Base-by-base conservation (phyloP, 108 stramenopile genomes). In the Nitzschia sp. region DNA sequence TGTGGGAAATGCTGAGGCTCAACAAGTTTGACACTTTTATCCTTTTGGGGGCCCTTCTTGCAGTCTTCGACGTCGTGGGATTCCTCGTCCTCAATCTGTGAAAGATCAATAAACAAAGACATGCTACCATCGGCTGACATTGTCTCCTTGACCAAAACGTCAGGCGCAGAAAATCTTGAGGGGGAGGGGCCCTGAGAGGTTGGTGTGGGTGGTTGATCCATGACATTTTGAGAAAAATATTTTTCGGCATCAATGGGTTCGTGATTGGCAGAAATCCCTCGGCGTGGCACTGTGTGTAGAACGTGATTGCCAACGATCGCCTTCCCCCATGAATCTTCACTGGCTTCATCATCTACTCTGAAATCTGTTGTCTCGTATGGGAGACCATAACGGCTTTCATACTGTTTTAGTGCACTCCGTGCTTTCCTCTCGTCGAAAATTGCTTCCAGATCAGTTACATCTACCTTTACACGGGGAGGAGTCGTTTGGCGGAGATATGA, bases 301-400 rank as follows among this genome's bases (percentile, higher is more conserved):
- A 22, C 29, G 30, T 31, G 29, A 9, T 15, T 31, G 0, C 48
- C 59, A 26, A 31, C 56, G 21, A 72, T 72, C 15, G 61, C 62
- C 15, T 46, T 30, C 9, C 53, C 62, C 71, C 71, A 72, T 0
- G 71, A 63, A 45, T 63, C 62, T 4, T 33, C 33, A 30, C 66
- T 55, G 19, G 44, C 70, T 26, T 72, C 71, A 15, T 56, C 71
- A 25, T 63, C 62, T 29, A 38, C 62, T 46, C 26, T 29, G 50
- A 44, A 72, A 27, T 72, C 71, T 2, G 71, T 72, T 17, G 19
- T n/a, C 46, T 72, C 71, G 26, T 72, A 72, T n/a, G 71, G 71
- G 6, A 72, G 62, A n/a, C 71, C 71, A 31, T 72, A 54, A 11
- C 71, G 61, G 31, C 25, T 29, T 17, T 44, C 38, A 17, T 16